A percentile compares a stretch with the other conserved stretches of the same genome.
These are phyloP conservation scores for Kalmusia sp. DNA, from an alignment of 2,329 filamentous ascomycete species.

Conservation along the genomic window DNA sequence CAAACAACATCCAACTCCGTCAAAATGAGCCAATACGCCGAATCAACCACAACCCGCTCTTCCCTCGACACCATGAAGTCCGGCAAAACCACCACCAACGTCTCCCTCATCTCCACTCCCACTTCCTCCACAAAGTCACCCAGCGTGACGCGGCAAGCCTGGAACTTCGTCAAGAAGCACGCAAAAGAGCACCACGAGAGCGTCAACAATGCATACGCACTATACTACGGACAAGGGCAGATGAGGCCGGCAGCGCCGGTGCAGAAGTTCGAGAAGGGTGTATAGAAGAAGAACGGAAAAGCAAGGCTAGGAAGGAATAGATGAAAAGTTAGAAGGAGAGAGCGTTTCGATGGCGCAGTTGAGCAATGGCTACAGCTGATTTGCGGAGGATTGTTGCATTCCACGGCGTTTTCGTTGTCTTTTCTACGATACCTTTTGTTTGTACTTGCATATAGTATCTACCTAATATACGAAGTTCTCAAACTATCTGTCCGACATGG, in stretches of 20 bases:
- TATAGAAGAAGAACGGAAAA: too few relatives aligned
- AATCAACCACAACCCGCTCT: conserved; percentile 8
- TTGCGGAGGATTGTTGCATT: too few relatives aligned
- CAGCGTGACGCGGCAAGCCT: conserved; percentile 11
- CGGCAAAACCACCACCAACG: conserved; percentile 6
- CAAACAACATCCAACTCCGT: background rate
- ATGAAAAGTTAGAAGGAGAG: too few relatives aligned
- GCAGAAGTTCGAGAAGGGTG: too few relatives aligned
- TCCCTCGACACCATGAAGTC: conserved; percentile 18
- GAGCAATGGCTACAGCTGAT: too few relatives aligned
- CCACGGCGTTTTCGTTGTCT: too few relatives aligned
- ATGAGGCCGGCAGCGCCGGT: background rate
- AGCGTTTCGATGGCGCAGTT: too few relatives aligned
- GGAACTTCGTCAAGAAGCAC: conserved; percentile 22
- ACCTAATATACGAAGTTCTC: too few relatives aligned
- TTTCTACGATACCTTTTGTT: too few relatives aligned
- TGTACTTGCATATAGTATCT: too few relatives aligned
- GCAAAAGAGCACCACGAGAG: conserved; percentile 29
- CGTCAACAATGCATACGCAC: conserved; percentile 23
- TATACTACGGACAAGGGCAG: conserved; percentile 19
- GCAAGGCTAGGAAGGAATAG: too few relatives aligned
- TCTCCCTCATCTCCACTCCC: background rate
- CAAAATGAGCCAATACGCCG: conserved; percentile 5
- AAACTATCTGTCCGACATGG: too few relatives aligned
- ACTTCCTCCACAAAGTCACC: conserved; percentile 4